Conservation (phyloP, 768 basidiomycete species). For the Strobilomyces confusus region DNA sequence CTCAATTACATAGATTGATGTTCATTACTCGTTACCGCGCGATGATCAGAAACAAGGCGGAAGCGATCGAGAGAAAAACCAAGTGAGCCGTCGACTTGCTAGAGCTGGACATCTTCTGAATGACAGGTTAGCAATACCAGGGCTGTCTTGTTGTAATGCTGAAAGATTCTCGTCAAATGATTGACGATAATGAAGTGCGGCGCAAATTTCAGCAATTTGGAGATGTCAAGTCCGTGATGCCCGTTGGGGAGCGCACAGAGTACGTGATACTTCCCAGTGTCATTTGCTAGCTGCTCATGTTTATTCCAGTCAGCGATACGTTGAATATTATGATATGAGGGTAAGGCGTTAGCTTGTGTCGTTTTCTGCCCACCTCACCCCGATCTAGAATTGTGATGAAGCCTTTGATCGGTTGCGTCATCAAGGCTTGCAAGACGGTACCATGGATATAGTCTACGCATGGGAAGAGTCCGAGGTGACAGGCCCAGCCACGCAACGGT, state of each 20-base stretch:
- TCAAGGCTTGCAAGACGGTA: constrained; percentile 77
- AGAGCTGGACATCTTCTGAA: constrained; percentile 7
- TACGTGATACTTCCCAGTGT: constrained; percentile 24
- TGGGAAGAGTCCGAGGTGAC: constrained; percentile 70
- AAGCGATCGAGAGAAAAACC: constrained; percentile 69
- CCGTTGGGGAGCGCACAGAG: constrained; percentile 63
- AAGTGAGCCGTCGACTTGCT: constrained; percentile 43
- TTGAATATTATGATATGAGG: constrained; percentile 92
- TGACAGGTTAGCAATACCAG: constrained; percentile 56
- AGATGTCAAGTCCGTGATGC: constrained; percentile 78
- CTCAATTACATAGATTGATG: constrained; percentile 72
- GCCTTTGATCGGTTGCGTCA: constrained; percentile 79
- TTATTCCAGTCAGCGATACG: constrained; percentile 67
- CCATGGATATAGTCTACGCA: constrained; percentile 82
- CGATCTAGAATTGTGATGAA: constrained; percentile 62
- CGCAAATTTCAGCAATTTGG: constrained; percentile 87
- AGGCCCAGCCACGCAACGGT: constrained; percentile 44
- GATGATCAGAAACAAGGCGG: constrained; percentile 70
- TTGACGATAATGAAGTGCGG: constrained; percentile 83
- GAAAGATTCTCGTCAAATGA: constrained; percentile 62
- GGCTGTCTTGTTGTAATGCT: constrained; percentile 81
- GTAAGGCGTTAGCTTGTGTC: constrained; percentile 38
- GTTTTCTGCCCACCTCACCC: constrained; percentile 6
- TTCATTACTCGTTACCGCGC: constrained; percentile 94
- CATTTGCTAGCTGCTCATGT: constrained; percentile 2